Conservation (phyloP, 257 asterid genomes). For the Solanum infundibuliforme region DNA sequence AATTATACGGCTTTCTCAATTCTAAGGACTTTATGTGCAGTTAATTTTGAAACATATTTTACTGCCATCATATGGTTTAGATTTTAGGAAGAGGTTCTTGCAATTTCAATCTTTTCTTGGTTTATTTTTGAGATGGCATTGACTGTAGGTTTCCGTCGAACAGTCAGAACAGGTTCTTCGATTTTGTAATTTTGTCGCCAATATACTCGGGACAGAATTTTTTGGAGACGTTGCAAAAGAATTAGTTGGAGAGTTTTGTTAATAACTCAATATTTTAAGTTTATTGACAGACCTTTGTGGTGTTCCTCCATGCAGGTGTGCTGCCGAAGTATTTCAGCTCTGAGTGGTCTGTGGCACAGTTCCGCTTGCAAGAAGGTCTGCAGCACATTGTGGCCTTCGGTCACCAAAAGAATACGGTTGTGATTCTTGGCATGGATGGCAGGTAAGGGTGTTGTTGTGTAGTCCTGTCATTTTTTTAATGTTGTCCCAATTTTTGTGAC, state of each 20-base stretch:
- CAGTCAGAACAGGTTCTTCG: neutral
- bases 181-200: neutral
- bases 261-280: neutral
- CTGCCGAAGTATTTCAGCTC: conserved; percentile 94
- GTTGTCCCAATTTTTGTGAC: neutral
- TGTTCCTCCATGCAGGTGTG: conserved; percentile 42
- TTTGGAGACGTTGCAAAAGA: neutral
- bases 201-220: neutral
- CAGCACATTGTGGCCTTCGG: conserved; percentile 82
- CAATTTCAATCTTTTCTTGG: neutral
- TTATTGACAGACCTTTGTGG: neutral
- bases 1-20: neutral
- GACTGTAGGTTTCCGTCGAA: neutral
- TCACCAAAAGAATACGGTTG: conserved; percentile 73
- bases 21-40: neutral
- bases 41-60: neutral
- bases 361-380: conserved; percentile 76
- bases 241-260: neutral
- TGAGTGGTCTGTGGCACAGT: conserved; percentile 95
- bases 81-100: neutral
- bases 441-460: conserved; percentile 30
- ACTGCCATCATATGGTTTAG: neutral
- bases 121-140: neutral
- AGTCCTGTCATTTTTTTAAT: neutral
- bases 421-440: conserved; percentile 91